Evolutionary conservation across 345 rosid species (phyloP).

Genomic region (Luvunga scandens): DNA sequence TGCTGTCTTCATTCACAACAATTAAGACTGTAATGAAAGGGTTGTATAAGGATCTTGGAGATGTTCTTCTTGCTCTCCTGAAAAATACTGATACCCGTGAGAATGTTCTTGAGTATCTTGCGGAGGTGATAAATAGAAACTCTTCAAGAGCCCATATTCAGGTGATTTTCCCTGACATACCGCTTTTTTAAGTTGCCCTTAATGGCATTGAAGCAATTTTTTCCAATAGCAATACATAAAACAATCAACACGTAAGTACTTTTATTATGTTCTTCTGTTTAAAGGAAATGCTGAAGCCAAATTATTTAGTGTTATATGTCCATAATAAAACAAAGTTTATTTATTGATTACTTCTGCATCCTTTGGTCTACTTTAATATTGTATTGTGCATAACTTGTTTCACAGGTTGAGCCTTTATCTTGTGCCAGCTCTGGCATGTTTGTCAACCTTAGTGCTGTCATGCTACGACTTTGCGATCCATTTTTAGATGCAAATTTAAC

Average conservation of each 20-base stretch:
- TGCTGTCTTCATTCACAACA: slow-evolving; percentile 82
- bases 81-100: slow-evolving; percentile 73
- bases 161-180: slow-evolving; percentile 33
- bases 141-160: slow-evolving; percentile 86
- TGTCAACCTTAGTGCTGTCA: slow-evolving; percentile 91
- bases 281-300: background rate
- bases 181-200: background rate
- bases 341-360: background rate
- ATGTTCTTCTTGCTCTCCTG: slow-evolving; percentile 69
- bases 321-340: background rate
- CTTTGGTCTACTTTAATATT: background rate
- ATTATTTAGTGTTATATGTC: slow-evolving; percentile 2
- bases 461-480: slow-evolving; percentile 92
- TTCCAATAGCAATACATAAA: background rate
- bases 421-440: slow-evolving; percentile 99
- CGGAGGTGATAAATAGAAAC: slow-evolving; percentile 92
- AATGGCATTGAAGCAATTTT: background rate
- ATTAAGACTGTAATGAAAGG: slow-evolving; percentile 76
- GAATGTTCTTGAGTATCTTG: slow-evolving; percentile 85
- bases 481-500: slow-evolving; percentile 77
- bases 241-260: background rate
- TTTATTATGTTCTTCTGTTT: background rate
- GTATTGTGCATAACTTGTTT: slow-evolving; percentile 24
- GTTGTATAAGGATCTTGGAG: slow-evolving; percentile 63
- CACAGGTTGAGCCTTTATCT: slow-evolving; percentile 86